Percentiles rank a stretch among this genome's conserved stretches.
phyloP scores from a whole-genome alignment of 2,329 filamentous ascomycete species.

The Didymosphaeria variabile region DNA sequence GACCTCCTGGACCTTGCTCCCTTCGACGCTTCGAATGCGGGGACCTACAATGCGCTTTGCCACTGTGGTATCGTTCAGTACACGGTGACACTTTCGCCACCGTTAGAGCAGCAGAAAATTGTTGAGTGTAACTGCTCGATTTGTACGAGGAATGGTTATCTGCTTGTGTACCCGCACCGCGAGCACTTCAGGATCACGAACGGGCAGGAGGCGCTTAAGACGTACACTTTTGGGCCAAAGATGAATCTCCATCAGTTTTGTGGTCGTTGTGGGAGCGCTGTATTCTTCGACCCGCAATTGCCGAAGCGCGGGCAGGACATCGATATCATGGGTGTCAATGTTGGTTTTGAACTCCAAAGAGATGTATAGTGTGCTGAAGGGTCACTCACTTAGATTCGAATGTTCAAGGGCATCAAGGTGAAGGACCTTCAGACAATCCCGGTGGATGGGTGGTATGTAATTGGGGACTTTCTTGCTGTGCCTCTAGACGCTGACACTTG shows the following conservation, averaged over 20 bases:
- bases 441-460: conserved; percentile 28
- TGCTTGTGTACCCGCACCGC: conserved; percentile 54
- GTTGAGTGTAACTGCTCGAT: conserved; percentile 65
- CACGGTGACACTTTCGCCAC: conserved; percentile 59
- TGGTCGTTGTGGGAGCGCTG: conserved; percentile 35
- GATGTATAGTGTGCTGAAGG: background rate
- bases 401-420: conserved; percentile 40
- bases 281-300: conserved; percentile 41
- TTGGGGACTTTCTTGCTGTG: background rate
- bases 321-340: conserved; percentile 41
- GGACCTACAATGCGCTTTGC: conserved; percentile 61
- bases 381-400: conserved; percentile 30
- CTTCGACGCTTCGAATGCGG: conserved; percentile 28
- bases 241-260: conserved; percentile 41
- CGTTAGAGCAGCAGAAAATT: conserved; percentile 57
- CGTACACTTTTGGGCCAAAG: conserved; percentile 38
- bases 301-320: conserved; percentile 28
- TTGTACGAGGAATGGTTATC: conserved; percentile 60
- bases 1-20: conserved; percentile 21
- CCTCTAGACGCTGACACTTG: background rate
- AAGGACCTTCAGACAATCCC: conserved; percentile 33
- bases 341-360: conserved; percentile 22
- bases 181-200: conserved; percentile 34
- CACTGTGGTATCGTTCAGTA: conserved; percentile 64
- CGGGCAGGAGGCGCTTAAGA: conserved; percentile 33